Conservation (phyloP, 2,329 filamentous ascomycete species). For the Cladophialophora bantiana region DNA sequence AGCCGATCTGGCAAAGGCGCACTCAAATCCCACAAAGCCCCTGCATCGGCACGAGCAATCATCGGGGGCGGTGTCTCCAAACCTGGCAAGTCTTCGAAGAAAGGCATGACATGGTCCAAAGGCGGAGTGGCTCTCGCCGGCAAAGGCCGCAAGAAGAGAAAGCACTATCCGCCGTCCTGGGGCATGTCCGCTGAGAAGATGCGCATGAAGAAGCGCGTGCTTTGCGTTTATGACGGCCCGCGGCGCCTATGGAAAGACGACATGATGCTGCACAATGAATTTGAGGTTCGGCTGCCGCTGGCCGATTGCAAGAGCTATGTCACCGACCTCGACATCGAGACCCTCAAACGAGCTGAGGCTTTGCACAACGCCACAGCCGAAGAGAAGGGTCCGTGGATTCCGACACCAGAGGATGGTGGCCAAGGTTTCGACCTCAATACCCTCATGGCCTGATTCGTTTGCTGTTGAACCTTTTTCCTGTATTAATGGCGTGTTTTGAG, state of each 20-base stretch:
- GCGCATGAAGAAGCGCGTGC: slow-evolving; percentile 97
- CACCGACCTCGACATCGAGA: slow-evolving; percentile 92
- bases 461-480: slow-evolving; percentile 24
- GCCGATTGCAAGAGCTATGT: slow-evolving; percentile 79
- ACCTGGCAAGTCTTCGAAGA: slow-evolving; percentile 53
- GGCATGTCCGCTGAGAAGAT: slow-evolving; percentile 91
- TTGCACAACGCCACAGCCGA: slow-evolving; percentile 80
- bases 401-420: slow-evolving; percentile 25
- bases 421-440: slow-evolving; percentile 45
- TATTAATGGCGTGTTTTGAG: slow-evolving; percentile 32
- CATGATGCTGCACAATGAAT: slow-evolving; percentile 96
- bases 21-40: slow-evolving; percentile 59
- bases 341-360: slow-evolving; percentile 83
- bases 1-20: slow-evolving; percentile 57
- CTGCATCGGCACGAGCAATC: slow-evolving; percentile 59
- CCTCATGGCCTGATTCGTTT: slow-evolving; percentile 35
- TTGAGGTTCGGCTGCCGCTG: slow-evolving; percentile 87
- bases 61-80: slow-evolving; percentile 58
- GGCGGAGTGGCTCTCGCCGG: slow-evolving; percentile 68
- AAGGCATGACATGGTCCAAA: slow-evolving; percentile 78
- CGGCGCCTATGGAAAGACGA: slow-evolving; percentile 95
- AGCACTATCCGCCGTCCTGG: slow-evolving; percentile 93
- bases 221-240: slow-evolving; percentile 88
- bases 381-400: slow-evolving; percentile 83
- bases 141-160: slow-evolving; percentile 84